Percentiles rank a stretch among this genome's conserved stretches.
These are phyloP conservation scores for Alternaria sp. DNA, from an alignment of 2,329 filamentous ascomycete species.

Conservation along the genomic window DNA sequence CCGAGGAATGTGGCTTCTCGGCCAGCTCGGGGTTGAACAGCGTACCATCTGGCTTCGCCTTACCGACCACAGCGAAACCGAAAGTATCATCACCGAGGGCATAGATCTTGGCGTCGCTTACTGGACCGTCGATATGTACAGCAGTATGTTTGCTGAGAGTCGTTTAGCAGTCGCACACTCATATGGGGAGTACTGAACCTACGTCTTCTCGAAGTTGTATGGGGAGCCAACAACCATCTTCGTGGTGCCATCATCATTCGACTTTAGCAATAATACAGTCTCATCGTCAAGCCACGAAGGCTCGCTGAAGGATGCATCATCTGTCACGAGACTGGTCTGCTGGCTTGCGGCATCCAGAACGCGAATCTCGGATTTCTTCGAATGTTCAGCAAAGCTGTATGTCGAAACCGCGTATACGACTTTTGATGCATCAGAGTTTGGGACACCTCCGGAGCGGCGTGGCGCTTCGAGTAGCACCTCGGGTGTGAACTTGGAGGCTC, in stretches of 20 bases:
- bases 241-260: constrained; percentile 51
- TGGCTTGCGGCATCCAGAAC: constrained; percentile 73
- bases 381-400: constrained; percentile 80
- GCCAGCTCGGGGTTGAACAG: constrained; percentile 71
- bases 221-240: constrained; percentile 43
- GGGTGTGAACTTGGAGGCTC: constrained; percentile 74
- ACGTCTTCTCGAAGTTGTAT: constrained; percentile 43
- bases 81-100: constrained; percentile 45
- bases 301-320: constrained; percentile 70
- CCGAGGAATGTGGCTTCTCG: constrained; percentile 66
- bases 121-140: constrained; percentile 53
- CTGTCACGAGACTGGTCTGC: constrained; percentile 68
- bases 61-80: constrained; percentile 60
- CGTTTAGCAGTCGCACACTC: neutral
- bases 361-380: constrained; percentile 70
- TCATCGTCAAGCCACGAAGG: constrained; percentile 77
- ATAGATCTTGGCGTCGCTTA: constrained; percentile 56
- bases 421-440: constrained; percentile 70
- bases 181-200: neutral
- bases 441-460: constrained; percentile 71
- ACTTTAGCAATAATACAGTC: constrained; percentile 64
- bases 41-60: constrained; percentile 71
- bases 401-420: constrained; percentile 73
- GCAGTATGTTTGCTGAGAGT: constrained; percentile 48
- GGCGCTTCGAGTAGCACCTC: constrained; percentile 79